These are phyloP conservation scores for Juglanconis oblonga DNA, from an alignment of 2,329 filamentous ascomycete species.

Conservation along the genomic window DNA sequence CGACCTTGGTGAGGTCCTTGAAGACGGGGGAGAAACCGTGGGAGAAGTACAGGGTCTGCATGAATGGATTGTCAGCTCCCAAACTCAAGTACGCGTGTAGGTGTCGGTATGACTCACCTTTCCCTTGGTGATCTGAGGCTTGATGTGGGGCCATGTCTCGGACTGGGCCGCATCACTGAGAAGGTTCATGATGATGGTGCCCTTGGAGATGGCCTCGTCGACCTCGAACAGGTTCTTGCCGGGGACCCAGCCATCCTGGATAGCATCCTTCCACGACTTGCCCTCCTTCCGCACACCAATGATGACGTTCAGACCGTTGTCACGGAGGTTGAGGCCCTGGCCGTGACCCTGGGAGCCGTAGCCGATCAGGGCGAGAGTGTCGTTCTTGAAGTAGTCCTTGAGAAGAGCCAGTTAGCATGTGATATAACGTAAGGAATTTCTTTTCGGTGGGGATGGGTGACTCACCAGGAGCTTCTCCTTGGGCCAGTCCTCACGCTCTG, in stretches of 20 bases:
- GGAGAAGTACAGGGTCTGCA: constrained; percentile 97
- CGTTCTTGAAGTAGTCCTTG: constrained; percentile 99
- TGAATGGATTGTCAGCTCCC: not conserved
- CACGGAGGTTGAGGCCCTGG: constrained; percentile 98
- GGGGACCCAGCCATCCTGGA: constrained; percentile 95
- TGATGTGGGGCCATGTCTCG: constrained; percentile 98
- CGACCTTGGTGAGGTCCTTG: constrained; percentile 99
- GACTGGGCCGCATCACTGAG: constrained; percentile 96
- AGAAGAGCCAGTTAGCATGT: constrained; percentile 8
- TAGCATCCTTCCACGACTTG: constrained; percentile 95
- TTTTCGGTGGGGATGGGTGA: constrained; percentile 29
- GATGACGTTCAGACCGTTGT: constrained; percentile 99
- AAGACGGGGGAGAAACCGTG: constrained; percentile 99
- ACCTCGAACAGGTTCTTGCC: constrained; percentile 99
- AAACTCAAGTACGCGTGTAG: not conserved
- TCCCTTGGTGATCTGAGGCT: constrained; percentile 97
- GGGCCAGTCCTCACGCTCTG: constrained; percentile 98
- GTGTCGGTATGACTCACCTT: constrained; percentile 62
- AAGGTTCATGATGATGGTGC: constrained; percentile 98
- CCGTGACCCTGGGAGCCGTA: constrained; percentile 98
- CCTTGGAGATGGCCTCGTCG: constrained; percentile 89
- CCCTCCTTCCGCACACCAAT: constrained; percentile 98
- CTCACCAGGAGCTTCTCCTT: constrained; percentile 94
- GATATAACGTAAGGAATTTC: constrained; percentile 21
- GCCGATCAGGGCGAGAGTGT: constrained; percentile 97